A percentile compares a stretch with the other conserved stretches of the same genome.
phyloP scores from a whole-genome alignment of 1,139 yeast species.

The Nakaseomyces sp. region DNA sequence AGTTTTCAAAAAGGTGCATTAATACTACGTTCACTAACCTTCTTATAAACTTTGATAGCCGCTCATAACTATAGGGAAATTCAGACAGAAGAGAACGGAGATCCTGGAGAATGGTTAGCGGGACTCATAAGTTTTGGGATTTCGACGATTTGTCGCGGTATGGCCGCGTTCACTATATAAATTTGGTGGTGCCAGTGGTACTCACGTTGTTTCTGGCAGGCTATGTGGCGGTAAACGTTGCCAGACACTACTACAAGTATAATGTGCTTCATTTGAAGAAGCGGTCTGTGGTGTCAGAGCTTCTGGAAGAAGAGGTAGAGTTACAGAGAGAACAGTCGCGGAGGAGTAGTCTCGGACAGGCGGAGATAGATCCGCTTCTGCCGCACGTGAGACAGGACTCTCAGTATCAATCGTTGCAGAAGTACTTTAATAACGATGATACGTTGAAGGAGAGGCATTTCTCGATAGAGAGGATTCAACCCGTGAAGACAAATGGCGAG shows the following conservation, averaged over 20 bases:
- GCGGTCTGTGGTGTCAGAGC: conserved; percentile 8
- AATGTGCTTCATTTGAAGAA: conserved; percentile 11
- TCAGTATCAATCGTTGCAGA: conserved; percentile 2
- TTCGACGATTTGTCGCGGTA: conserved; percentile 23
- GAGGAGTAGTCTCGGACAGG: not conserved
- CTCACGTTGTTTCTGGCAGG: conserved; percentile 6
- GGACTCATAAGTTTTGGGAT: conserved; percentile 16
- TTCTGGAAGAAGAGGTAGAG: conserved; percentile 6
- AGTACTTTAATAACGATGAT: conserved; percentile 7
- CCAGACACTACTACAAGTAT: conserved; percentile 12
- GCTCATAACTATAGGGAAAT: too few relatives aligned
- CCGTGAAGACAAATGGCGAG: conserved; percentile 16
- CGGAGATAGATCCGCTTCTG: conserved; percentile 16
- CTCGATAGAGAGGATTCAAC: conserved; percentile 17
- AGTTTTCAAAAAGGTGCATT: too few relatives aligned
- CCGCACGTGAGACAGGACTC: conserved; percentile 5
- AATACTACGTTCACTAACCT: too few relatives aligned
- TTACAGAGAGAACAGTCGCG: not conserved
- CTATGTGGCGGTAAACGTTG: conserved; percentile 10
- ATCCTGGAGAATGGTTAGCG: too few relatives aligned
- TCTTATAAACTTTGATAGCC: too few relatives aligned
- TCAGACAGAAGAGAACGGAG: too few relatives aligned
- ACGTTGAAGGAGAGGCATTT: conserved; percentile 20
- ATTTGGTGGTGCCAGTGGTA: conserved; percentile 14
- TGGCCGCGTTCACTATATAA: conserved; percentile 19